Evolutionary conservation across 768 basidiomycete species (phyloP).

Genomic region (Pholiota microspora): DNA sequence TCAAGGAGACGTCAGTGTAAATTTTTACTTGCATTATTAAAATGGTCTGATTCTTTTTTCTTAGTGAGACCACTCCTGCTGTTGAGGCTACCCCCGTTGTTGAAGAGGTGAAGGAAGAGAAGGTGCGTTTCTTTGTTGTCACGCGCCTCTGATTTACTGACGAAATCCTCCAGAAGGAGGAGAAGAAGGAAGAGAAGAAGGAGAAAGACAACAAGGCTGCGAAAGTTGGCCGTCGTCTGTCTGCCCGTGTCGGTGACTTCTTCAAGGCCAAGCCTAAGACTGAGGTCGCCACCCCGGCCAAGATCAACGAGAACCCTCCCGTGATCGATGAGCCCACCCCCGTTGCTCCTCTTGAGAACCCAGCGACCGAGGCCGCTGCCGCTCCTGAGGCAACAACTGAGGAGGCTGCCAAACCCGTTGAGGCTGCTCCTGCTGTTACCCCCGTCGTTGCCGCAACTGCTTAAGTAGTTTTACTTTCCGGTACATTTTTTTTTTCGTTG

Average conservation of each 20-base stretch:
- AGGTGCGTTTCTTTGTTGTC: slow-evolving; percentile 33
- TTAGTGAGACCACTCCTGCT: slow-evolving; percentile 33
- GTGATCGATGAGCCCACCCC: slow-evolving; percentile 82
- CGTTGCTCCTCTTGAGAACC: slow-evolving; percentile 83
- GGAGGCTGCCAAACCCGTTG: slow-evolving; percentile 41
- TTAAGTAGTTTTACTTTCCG: slow-evolving; percentile 41
- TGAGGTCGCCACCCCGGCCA: slow-evolving; percentile 66
- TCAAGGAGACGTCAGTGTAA: slow-evolving; percentile 66
- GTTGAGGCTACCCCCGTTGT: slow-evolving; percentile 49
- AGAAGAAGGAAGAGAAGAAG: slow-evolving; percentile 40
- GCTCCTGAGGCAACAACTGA: slow-evolving; percentile 36
- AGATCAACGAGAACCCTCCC: slow-evolving; percentile 88
- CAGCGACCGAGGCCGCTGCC: slow-evolving; percentile 49
- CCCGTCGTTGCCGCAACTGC: slow-evolving; percentile 80
- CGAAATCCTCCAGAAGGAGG: slow-evolving; percentile 28
- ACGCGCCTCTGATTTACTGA: background rate
- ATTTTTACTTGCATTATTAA: background rate
- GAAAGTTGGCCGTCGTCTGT: slow-evolving; percentile 82
- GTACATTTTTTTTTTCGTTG: slow-evolving; percentile 25
- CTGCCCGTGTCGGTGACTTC: slow-evolving; percentile 77
- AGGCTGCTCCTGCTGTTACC: slow-evolving; percentile 50
- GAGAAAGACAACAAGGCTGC: slow-evolving; percentile 45
- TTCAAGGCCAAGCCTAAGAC: slow-evolving; percentile 75
- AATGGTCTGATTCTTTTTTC: slow-evolving; percentile 1
- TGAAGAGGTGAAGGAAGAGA: slow-evolving; percentile 52